Percentiles rank a stretch among this genome's conserved stretches.
These are phyloP conservation scores for Pyrenophora tritici-repentis DNA, from an alignment of 2,329 filamentous ascomycete genomes.

Conservation along the genomic window DNA sequence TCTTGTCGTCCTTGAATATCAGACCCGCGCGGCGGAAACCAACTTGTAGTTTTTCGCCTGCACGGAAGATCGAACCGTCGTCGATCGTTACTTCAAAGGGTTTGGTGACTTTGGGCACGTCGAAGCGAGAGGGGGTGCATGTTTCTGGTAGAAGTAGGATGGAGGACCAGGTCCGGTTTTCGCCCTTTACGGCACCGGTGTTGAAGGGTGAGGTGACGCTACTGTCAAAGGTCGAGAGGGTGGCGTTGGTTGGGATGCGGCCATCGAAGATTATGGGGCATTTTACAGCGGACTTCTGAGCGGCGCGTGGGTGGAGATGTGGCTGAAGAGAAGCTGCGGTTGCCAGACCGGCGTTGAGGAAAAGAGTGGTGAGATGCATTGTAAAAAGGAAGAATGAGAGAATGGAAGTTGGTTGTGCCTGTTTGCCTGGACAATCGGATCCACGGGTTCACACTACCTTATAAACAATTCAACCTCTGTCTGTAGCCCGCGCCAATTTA, in stretches of 20 bases:
- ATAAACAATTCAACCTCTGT: too few species aligned
- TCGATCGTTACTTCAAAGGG: conserved; percentile 34
- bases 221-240: conserved; percentile 27
- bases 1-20: conserved; percentile 25
- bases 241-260: conserved; percentile 26
- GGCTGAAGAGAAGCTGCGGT: background rate
- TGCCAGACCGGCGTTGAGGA: background rate
- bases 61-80: conserved; percentile 28
- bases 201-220: conserved; percentile 21
- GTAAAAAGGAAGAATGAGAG: too few species aligned
- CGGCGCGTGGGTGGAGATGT: background rate
- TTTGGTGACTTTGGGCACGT: conserved; percentile 14
- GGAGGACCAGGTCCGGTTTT: conserved; percentile 32
- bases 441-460: too few species aligned
- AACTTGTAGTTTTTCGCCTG: conserved; percentile 20
- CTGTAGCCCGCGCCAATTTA: too few species aligned
- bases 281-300: conserved; percentile 9
- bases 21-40: conserved; percentile 36
- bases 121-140: conserved; percentile 24
- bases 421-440: too few species aligned
- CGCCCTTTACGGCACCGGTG: conserved; percentile 31
- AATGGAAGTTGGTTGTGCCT: too few species aligned
- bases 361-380: background rate
- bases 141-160: conserved; percentile 27
- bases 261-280: conserved; percentile 41